phyloP scores from a whole-genome alignment of 2,329 filamentous ascomycete species.

The Fusarium sp. region DNA sequence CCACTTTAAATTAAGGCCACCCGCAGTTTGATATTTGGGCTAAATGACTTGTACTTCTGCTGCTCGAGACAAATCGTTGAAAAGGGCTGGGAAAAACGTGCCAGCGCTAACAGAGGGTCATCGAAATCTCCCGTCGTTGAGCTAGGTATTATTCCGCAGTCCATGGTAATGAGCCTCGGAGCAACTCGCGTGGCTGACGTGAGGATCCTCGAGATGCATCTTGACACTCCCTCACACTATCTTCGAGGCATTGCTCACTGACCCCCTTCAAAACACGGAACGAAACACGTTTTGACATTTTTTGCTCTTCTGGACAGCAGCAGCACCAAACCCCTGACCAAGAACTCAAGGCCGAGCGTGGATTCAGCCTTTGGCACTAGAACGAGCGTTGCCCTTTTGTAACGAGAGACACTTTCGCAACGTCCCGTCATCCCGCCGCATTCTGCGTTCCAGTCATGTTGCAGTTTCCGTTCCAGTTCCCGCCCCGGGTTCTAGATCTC shows the following conservation, averaged over 20 bases:
- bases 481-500: conserved; percentile 1
- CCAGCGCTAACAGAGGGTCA: conserved; percentile 28
- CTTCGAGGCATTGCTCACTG: not conserved
- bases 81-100: conserved; percentile 1
- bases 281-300: conserved; percentile 1
- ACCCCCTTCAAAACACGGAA: not conserved
- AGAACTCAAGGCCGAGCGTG: conserved; percentile 4
- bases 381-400: conserved; percentile 27
- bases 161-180: not conserved
- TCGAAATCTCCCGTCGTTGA: conserved; percentile 9
- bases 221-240: not conserved
- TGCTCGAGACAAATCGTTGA: not conserved
- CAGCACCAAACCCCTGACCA: conserved; percentile 11
- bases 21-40: conserved; percentile 19
- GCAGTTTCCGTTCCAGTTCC: conserved; percentile 22
- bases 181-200: not conserved
- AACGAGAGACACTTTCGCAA: conserved; percentile 34
- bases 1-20: conserved; percentile 38
- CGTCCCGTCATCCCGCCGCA: conserved; percentile 38
- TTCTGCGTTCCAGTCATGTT: conserved; percentile 33
- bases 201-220: not conserved
- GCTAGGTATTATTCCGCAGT: not conserved
- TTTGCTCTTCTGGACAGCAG: conserved; percentile 8
- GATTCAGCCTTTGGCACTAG: conserved; percentile 31
- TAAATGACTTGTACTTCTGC: not conserved